Conservation (phyloP, 352 stramenopile species). For the Phytophthora citricola region DNA sequence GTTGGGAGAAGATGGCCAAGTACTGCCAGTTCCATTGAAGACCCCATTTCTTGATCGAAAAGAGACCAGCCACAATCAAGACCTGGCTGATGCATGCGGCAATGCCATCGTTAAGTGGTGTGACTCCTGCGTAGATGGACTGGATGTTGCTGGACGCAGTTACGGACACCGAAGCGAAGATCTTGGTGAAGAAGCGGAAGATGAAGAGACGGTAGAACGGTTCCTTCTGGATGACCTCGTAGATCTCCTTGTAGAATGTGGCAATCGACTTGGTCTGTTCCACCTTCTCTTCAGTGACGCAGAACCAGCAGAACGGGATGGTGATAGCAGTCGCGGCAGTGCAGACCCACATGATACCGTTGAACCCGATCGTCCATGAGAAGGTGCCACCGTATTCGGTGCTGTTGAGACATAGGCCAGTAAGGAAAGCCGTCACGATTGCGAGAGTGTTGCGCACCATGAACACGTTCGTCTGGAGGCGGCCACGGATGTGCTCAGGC, state of each 20-base stretch:
- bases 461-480: constrained; percentile 47
- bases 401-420: constrained; percentile 52
- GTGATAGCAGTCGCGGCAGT: constrained; percentile 26
- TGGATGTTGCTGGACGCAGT: constrained; percentile 38
- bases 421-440: constrained; percentile 44
- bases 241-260: constrained; percentile 40
- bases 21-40: constrained; percentile 55
- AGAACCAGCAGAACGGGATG: constrained; percentile 49
- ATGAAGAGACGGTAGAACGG: constrained; percentile 40
- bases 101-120: constrained; percentile 33
- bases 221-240: constrained; percentile 42
- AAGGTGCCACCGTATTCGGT: constrained; percentile 56
- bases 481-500: constrained; percentile 19
- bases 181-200: constrained; percentile 46
- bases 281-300: constrained; percentile 41
- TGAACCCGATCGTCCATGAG: constrained; percentile 48
- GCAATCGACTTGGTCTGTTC: constrained; percentile 28
- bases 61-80: constrained; percentile 31
- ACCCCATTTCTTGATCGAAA: constrained; percentile 47
- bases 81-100: constrained; percentile 33
- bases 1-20: constrained; percentile 36
- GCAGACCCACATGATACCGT: constrained; percentile 49
- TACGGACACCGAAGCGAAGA: constrained; percentile 34
- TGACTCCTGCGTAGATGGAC: constrained; percentile 35
- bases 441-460: constrained; percentile 32